Evolutionary conservation across 2,329 filamentous ascomycete species (phyloP).

Genomic region (Coleophoma crateriformis): DNA sequence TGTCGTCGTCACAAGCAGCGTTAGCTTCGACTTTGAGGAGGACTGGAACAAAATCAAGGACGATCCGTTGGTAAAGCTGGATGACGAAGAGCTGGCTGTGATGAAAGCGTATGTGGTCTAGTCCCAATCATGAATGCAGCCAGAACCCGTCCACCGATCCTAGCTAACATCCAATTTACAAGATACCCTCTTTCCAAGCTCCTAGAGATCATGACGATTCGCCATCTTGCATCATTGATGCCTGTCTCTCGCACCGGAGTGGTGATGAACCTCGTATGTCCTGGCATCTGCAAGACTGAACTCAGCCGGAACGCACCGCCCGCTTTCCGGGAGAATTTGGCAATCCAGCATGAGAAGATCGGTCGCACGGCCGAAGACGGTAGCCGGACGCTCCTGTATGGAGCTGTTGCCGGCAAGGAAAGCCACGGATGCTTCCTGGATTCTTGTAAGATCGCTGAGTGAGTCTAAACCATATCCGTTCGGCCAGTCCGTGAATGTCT

Average conservation of each 20-base stretch:
- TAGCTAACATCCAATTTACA: slow-evolving; percentile 2
- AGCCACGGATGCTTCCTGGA: slow-evolving; percentile 20
- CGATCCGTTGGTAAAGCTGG: slow-evolving; percentile 13
- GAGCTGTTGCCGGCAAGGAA: slow-evolving; percentile 19
- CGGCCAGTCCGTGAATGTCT: neutral
- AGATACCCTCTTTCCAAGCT: slow-evolving; percentile 26
- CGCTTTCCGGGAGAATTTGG: slow-evolving; percentile 6
- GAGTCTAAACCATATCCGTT: neutral
- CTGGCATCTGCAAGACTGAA: slow-evolving; percentile 23
- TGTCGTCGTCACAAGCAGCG: slow-evolving; percentile 10
- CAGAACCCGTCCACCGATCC: neutral
- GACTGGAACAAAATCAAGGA: slow-evolving; percentile 16
- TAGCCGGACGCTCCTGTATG: slow-evolving; percentile 25
- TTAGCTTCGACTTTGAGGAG: slow-evolving; percentile 9
- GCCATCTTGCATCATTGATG: slow-evolving; percentile 15
- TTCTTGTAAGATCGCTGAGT: slow-evolving; percentile 12
- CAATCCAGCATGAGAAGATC: slow-evolving; percentile 6
- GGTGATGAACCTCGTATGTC: slow-evolving; percentile 21
- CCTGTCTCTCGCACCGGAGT: slow-evolving; percentile 21
- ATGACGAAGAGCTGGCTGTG: slow-evolving; percentile 9
- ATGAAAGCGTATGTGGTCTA: slow-evolving; percentile 5
- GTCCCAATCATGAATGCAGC: neutral
- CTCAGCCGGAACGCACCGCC: slow-evolving; percentile 16
- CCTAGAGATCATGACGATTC: slow-evolving; percentile 16
- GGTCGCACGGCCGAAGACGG: slow-evolving; percentile 25